These are phyloP conservation scores for Tolypocladium endophyticum DNA, from an alignment of 2,329 filamentous ascomycete species.

Conservation along the genomic window DNA sequence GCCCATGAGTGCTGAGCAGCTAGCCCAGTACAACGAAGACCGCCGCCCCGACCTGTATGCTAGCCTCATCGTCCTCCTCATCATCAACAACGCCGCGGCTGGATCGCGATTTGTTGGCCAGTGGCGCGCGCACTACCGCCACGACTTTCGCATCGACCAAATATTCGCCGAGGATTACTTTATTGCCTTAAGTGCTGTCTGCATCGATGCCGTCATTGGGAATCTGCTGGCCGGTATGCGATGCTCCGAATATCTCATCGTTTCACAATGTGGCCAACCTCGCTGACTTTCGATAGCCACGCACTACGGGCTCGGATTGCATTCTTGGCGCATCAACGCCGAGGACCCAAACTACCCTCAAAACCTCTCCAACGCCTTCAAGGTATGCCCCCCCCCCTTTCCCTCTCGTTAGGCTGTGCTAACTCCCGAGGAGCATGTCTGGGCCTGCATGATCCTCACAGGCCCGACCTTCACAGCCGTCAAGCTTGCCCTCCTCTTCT, in stretches of 20 bases:
- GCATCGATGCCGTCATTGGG: not conserved
- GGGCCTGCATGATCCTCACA: not conserved
- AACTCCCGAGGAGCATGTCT: not conserved
- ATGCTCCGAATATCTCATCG: not conserved
- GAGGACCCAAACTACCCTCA: not conserved
- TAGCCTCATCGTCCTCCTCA: not conserved
- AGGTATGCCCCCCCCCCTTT: not conserved
- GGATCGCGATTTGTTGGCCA: not conserved
- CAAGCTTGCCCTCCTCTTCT: not conserved
- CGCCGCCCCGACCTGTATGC: not conserved
- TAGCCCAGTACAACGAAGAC: not conserved
- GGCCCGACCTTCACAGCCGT: not conserved
- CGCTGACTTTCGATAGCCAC: not conserved
- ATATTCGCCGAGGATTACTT: not conserved
- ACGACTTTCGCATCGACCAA: not conserved
- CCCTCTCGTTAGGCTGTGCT: not conserved
- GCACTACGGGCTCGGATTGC: not conserved
- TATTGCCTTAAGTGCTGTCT: not conserved
- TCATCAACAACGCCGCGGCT: not conserved
- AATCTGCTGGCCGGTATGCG: not conserved
- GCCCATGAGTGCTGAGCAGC: not conserved
- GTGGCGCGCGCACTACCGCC: not conserved
- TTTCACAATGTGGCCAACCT: not conserved
- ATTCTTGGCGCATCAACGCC: not conserved
- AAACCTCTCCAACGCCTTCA: not conserved